Base-by-base conservation (phyloP, 306 rosid genomes). In the Ammopiptanthus mongolicus region DNA sequence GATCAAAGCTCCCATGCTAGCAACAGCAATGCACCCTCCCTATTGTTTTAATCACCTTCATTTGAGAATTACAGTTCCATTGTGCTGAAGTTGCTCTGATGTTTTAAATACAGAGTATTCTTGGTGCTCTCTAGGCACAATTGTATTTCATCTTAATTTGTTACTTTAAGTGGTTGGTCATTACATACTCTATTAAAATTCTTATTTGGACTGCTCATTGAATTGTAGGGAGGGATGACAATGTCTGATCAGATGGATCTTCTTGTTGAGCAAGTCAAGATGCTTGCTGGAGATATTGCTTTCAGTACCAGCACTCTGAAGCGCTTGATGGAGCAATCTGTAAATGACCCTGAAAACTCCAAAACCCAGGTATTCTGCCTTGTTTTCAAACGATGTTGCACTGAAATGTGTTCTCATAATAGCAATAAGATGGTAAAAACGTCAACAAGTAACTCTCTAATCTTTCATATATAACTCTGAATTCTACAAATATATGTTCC, bases 201-300 rank as follows among this genome's bases (percentile, higher is more conserved):
- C 56, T 72, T 75, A 41, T 19, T 50, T 69, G 61, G 19, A 61
- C 41, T 71, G 64, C 71, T 72, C 59, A 21, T 69, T 80, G 67
- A 63, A 85, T 66, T 77, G 41, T 71, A 95, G 99, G 96, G 86
- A 29, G 97, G 95, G 79, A 92, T 92, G 88, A 79, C 97, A 60
- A 85, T 84, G 80, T 88, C 97, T 3, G 99, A 96, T 89, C 99
- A 96, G 80, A 87, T 85, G 86, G 99, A 96, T 80, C 96, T 96
- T 80, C 98, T 92, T 65, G 96, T 82, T 33, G 99, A 96, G 85
- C 99, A 96, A 90, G 97, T 96, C 70, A 96, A 96, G 88, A 89
- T 96, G 99, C 98, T 96, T 76, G 97, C 98, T 58, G 99, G 97
- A 71, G 99, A 96, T 76, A 83, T 96, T 76, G 99, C 99, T 55